A percentile compares a stretch with the other conserved stretches of the same genome.
Conservation (phyloP, 208 protist genomes). For the Trichomonas vaginalis region DNA sequence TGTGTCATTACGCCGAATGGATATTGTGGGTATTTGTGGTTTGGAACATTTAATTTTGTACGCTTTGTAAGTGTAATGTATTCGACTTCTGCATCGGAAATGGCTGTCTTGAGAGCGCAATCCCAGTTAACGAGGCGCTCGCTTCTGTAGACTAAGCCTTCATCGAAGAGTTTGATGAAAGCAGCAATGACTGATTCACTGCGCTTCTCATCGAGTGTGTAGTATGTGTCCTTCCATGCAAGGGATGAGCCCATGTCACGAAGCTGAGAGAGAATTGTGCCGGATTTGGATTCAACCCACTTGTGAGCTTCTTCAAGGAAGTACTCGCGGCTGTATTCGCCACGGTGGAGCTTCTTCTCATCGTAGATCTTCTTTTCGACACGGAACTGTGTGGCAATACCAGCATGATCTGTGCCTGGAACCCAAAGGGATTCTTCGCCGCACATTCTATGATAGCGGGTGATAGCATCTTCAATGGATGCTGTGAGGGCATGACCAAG, state of each 20-base stretch:
- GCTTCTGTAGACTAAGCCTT: slow-evolving; percentile 80
- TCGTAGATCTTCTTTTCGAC: slow-evolving; percentile 37
- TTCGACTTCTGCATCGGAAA: slow-evolving; percentile 98
- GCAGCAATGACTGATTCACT: slow-evolving; percentile 72
- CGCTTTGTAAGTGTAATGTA: slow-evolving; percentile 36
- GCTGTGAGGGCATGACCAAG: slow-evolving; percentile 92
- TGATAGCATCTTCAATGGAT: slow-evolving; percentile 41
- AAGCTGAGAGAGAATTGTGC: slow-evolving; percentile 80
- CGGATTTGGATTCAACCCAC: slow-evolving; percentile 86
- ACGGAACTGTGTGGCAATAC: slow-evolving; percentile 37
- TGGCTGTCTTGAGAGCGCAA: slow-evolving; percentile 85
- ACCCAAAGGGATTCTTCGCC: slow-evolving; percentile 88
- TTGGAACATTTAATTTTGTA: background rate
- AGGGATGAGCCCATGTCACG: slow-evolving; percentile 76
- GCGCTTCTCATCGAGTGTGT: slow-evolving; percentile 90
- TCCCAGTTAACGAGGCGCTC: slow-evolving; percentile 98
- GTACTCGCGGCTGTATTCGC: slow-evolving; percentile 82
- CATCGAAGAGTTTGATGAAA: slow-evolving; percentile 82
- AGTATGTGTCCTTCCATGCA: slow-evolving; percentile 91
- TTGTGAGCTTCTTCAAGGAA: slow-evolving; percentile 85
- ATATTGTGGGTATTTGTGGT: slow-evolving; percentile 12
- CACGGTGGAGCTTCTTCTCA: slow-evolving; percentile 42
- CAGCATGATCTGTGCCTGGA: slow-evolving; percentile 97
- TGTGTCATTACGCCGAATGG: slow-evolving; percentile 17
- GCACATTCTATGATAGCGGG: slow-evolving; percentile 37